These are phyloP conservation scores for Ophiostoma populinum DNA, from an alignment of 2,329 filamentous ascomycete species.

Conservation along the genomic window DNA sequence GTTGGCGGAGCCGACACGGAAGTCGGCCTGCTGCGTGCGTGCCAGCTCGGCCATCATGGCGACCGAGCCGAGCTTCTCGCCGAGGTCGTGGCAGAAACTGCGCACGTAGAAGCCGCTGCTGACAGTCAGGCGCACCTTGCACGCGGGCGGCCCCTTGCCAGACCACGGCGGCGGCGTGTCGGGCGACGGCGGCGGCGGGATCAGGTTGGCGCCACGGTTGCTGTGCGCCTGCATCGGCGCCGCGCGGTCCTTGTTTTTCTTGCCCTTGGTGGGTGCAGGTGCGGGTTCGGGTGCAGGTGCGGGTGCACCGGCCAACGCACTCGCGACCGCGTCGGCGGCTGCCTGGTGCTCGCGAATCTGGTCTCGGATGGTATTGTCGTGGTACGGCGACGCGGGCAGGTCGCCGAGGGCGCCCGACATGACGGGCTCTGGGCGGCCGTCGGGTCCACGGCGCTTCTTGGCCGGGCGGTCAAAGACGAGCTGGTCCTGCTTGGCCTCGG, in stretches of 20 bases:
- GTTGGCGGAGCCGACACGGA: constrained; percentile 50
- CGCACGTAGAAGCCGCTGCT: constrained; percentile 95
- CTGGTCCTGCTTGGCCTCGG: constrained; percentile 38
- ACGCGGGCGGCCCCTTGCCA: constrained; percentile 54
- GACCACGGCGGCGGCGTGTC: constrained; percentile 37
- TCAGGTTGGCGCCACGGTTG: constrained; percentile 33
- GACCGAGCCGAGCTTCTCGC: constrained; percentile 61
- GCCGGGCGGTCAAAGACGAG: constrained; percentile 34
- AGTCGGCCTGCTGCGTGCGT: constrained; percentile 67
- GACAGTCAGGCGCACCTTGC: constrained; percentile 74
- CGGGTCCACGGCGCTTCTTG: constrained; percentile 19
- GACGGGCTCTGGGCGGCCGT: constrained; percentile 18
- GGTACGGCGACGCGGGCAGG: constrained; percentile 23
- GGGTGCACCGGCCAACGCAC: neutral
- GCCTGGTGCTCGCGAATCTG: neutral
- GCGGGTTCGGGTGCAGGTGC: neutral
- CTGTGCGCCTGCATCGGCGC: constrained; percentile 16
- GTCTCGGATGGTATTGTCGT: constrained; percentile 1
- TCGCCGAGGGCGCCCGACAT: constrained; percentile 42
- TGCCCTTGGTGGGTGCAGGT: neutral
- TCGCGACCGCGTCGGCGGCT: neutral
- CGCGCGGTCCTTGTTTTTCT: neutral
- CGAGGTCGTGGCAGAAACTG: constrained; percentile 82
- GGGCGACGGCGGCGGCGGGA: constrained; percentile 29
- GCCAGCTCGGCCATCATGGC: constrained; percentile 75